Percentiles rank a stretch among this genome's conserved stretches.
Evolutionary conservation across 441 rosid genomes (phyloP).

Genomic region (Gossypium laxum): DNA sequence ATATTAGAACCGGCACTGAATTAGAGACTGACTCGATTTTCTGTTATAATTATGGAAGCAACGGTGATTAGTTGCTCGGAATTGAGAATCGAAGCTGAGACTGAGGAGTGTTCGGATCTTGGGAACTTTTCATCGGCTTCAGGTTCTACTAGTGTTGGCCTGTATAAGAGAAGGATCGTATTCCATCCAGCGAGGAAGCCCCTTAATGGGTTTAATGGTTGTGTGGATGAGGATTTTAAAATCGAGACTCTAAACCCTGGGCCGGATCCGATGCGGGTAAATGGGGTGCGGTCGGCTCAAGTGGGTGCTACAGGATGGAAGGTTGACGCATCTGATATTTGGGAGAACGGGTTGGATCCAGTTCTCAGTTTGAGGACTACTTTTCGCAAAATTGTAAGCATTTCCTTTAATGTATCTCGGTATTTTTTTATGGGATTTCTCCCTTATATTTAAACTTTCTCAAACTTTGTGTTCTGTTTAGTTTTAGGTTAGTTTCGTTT

Average conservation of each 20-base stretch:
- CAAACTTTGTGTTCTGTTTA: not conserved
- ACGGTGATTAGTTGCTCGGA: constrained; percentile 17
- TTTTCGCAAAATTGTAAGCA: constrained; percentile 71
- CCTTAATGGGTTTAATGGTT: constrained; percentile 31
- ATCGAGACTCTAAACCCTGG: constrained; percentile 65
- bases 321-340: constrained; percentile 36
- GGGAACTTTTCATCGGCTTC: constrained; percentile 33
- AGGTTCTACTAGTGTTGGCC: constrained; percentile 27
- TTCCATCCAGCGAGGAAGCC: constrained; percentile 57
- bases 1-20: not conserved
- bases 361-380: constrained; percentile 52
- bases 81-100: constrained; percentile 16
- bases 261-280: constrained; percentile 20
- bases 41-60: constrained; percentile 21
- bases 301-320: constrained; percentile 25
- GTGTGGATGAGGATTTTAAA: constrained; percentile 37
- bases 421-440: not conserved
- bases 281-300: constrained; percentile 15
- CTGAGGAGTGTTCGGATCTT: constrained; percentile 19
- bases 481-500: not conserved
- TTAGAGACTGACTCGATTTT: not conserved
- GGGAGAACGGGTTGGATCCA: constrained; percentile 52
- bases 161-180: constrained; percentile 32
- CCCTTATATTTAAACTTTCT: not conserved
- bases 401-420: not conserved